Percentiles rank a stretch among this genome's conserved stretches.
Conservation (phyloP, 805 yeast species). For the Sugiyamaella smithiae region DNA sequence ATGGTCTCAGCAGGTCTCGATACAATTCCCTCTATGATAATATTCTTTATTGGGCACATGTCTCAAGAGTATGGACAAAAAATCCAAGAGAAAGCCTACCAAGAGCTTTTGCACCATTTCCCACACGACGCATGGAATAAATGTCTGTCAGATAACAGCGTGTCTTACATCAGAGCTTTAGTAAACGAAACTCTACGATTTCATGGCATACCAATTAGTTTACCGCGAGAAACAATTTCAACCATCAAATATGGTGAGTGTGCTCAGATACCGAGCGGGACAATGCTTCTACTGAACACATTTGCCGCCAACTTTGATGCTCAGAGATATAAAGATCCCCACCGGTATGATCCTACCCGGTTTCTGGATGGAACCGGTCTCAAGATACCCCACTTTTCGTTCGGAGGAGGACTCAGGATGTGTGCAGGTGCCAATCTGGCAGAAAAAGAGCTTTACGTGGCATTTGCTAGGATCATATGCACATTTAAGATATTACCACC, state of each 20-base stretch:
- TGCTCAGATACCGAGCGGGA: slow-evolving; percentile 55
- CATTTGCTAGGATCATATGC: slow-evolving; percentile 52
- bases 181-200: slow-evolving; percentile 61
- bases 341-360: slow-evolving; percentile 32
- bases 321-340: slow-evolving; percentile 26
- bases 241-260: slow-evolving; percentile 41
- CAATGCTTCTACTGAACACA: slow-evolving; percentile 62
- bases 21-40: slow-evolving; percentile 62
- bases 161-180: slow-evolving; percentile 55
- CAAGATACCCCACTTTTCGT: slow-evolving; percentile 44
- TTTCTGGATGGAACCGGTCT: slow-evolving; percentile 22
- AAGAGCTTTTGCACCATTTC: slow-evolving; percentile 38
- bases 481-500: slow-evolving; percentile 54
- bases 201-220: slow-evolving; percentile 63
- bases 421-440: slow-evolving; percentile 71
- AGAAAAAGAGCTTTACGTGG: slow-evolving; percentile 58
- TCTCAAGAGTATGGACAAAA: slow-evolving; percentile 39
- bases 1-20: slow-evolving; percentile 81
- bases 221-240: slow-evolving; percentile 61
- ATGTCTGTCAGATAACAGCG: slow-evolving; percentile 37
- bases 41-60: slow-evolving; percentile 59
- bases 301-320: slow-evolving; percentile 69
- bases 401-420: slow-evolving; percentile 69
- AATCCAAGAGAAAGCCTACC: slow-evolving; percentile 46
- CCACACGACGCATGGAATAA: slow-evolving; percentile 29